Evolutionary conservation across 73 alveolate genomes (phyloP).

Genomic region (Symbiodinium pilosum): DNA sequence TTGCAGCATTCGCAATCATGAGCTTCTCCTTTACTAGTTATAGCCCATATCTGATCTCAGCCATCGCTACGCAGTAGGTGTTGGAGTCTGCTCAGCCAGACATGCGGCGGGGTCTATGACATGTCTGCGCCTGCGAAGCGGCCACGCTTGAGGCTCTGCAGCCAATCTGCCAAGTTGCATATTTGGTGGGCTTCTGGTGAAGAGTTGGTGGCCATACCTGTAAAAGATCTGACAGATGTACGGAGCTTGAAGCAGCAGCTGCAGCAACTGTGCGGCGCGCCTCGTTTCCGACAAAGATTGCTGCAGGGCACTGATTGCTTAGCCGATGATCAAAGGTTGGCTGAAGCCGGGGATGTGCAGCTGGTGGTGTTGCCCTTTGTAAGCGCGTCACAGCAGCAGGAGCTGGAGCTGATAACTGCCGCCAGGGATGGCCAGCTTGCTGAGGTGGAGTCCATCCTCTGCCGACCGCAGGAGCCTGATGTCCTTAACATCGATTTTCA

Average conservation of each 20-base stretch:
- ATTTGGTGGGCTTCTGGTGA: background rate
- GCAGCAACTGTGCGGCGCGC: background rate
- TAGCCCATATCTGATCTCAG: too few relatives aligned
- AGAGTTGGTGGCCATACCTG: background rate
- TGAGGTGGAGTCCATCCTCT: background rate
- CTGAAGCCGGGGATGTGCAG: background rate
- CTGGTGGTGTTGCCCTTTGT: background rate
- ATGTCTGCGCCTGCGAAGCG: too few relatives aligned
- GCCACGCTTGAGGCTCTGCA: background rate
- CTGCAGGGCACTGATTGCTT: background rate
- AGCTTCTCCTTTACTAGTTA: too few relatives aligned
- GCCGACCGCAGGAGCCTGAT: background rate
- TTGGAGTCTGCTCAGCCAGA: too few relatives aligned
- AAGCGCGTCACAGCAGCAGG: background rate
- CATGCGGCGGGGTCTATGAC: too few relatives aligned
- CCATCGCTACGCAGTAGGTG: too few relatives aligned
- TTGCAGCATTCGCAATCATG: too few relatives aligned
- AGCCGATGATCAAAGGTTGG: background rate
- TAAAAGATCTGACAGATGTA: background rate
- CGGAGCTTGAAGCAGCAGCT: background rate
- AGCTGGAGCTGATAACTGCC: background rate
- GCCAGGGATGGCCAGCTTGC: background rate
- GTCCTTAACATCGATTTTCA: background rate
- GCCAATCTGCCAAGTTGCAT: background rate
- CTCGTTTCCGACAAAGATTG: background rate